These are phyloP conservation scores for Pleurotus tuoliensis DNA, from an alignment of 768 basidiomycete genomes.

Conservation along the genomic window DNA sequence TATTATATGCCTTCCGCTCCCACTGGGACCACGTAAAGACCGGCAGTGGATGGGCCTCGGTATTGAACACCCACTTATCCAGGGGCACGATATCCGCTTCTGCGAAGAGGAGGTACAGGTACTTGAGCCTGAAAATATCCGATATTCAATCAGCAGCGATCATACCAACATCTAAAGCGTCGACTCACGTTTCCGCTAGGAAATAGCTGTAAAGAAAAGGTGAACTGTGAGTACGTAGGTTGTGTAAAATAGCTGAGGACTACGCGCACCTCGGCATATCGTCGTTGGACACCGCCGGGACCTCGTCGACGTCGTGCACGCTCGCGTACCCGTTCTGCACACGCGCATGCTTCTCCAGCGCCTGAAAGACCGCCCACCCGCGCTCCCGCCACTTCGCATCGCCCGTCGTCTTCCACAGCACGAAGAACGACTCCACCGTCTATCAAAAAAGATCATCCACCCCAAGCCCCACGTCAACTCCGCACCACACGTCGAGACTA, in stretches of 20 bases:
- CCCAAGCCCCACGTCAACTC: neutral
- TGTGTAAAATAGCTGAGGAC: neutral
- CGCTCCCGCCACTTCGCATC: conserved; percentile 66
- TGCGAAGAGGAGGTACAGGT: conserved; percentile 62
- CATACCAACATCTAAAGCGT: too few species aligned
- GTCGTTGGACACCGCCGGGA: conserved; percentile 37
- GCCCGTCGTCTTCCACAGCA: conserved; percentile 71
- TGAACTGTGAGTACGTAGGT: conserved; percentile 2
- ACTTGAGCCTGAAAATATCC: conserved; percentile 46
- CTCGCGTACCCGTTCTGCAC: conserved; percentile 60
- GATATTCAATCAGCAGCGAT: conserved; percentile 29
- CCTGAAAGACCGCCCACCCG: conserved; percentile 69
- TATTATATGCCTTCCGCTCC: conserved; percentile 45
- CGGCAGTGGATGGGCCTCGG: conserved; percentile 71
- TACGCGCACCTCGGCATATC: conserved; percentile 67
- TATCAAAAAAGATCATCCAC: conserved; percentile 20
- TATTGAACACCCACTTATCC: conserved; percentile 59
- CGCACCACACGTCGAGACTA: neutral
- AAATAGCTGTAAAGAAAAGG: conserved; percentile 34
- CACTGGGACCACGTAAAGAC: conserved; percentile 54
- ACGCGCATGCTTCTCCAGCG: conserved; percentile 57
- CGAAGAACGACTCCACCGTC: conserved; percentile 71
- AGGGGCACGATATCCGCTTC: conserved; percentile 50
- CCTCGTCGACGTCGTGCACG: conserved; percentile 42
- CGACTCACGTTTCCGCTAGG: conserved; percentile 43